phyloP scores from a whole-genome alignment of 164 flowering plant genomes.

The Protea cynaroides region DNA sequence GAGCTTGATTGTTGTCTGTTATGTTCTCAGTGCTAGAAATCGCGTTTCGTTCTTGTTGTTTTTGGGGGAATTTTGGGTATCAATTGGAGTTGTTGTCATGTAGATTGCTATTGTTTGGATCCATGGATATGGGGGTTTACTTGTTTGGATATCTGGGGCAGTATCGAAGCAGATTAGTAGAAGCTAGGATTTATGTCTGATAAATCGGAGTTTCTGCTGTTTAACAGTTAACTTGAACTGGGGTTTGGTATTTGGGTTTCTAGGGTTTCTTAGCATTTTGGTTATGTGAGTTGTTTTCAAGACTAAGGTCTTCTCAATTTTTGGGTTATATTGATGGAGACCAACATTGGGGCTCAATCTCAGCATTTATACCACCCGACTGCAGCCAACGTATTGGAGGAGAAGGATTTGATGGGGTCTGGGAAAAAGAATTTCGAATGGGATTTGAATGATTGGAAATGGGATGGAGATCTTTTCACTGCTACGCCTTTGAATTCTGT shows the following conservation, averaged over 20 bases:
- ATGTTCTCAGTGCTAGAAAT: not conserved
- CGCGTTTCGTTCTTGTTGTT: not conserved
- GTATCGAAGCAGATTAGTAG: conserved; percentile 32
- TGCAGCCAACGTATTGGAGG: conserved; percentile 21
- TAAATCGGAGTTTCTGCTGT: conserved; percentile 9
- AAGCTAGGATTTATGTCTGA: not conserved
- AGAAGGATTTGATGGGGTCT: conserved; percentile 26
- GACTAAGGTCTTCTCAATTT: conserved; percentile 8
- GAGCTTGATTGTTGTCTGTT: not conserved
- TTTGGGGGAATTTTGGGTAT: not conserved
- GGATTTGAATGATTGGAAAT: conserved; percentile 89
- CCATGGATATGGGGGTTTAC: conserved; percentile 38
- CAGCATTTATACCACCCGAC: conserved; percentile 35
- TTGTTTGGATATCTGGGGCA: conserved; percentile 48
- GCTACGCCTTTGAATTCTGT: conserved; percentile 49
- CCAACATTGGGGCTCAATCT: conserved; percentile 39
- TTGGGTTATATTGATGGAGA: conserved; percentile 44
- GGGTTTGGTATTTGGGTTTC: conserved; percentile 4
- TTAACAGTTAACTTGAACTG: not conserved
- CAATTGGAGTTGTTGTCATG: conserved; percentile 27
- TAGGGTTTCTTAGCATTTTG: conserved; percentile 1
- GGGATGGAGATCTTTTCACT: conserved; percentile 83
- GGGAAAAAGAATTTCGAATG: conserved; percentile 64
- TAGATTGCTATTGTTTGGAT: conserved; percentile 47
- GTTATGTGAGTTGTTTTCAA: conserved; percentile 4